These are phyloP conservation scores for Rubroboletus pulcherrimus DNA, from an alignment of 768 basidiomycete species.

Conservation along the genomic window DNA sequence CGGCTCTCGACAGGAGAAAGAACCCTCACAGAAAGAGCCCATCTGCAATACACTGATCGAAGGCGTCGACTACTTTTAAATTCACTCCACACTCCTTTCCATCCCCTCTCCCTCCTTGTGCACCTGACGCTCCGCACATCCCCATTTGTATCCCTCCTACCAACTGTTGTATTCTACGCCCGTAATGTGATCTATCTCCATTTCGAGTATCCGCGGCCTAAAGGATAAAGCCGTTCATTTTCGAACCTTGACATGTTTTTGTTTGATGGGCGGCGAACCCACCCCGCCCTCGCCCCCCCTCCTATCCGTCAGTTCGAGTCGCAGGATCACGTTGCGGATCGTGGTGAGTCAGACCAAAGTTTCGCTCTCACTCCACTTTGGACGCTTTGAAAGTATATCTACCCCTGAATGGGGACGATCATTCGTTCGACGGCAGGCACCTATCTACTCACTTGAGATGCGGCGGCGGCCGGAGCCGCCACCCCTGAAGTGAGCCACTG, in stretches of 20 bases:
- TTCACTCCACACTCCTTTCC: conserved; percentile 19
- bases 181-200: conserved; percentile 1
- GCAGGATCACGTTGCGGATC: not conserved
- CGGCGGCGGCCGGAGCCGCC: no score
- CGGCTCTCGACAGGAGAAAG: not conserved
- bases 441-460: no score
- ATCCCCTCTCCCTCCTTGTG: no score
- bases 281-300: no score
- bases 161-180: conserved; percentile 2
- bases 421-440: no score
- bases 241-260: not conserved
- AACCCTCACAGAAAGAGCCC: not conserved
- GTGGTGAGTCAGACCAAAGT: not conserved
- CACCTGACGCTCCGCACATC: not conserved
- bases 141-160: conserved; percentile 3
- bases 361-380: no score
- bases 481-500: no score
- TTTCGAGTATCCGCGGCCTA: not conserved
- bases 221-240: not conserved
- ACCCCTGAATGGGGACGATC: no score
- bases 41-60: conserved; percentile 20
- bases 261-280: conserved; percentile 6
- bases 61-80: conserved; percentile 33
- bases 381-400: no score
- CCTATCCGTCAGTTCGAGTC: conserved; percentile 4